phyloP scores from a whole-genome alignment of 495 filamentous ascomycete genomes.

The Tetracladium marchalianum region DNA sequence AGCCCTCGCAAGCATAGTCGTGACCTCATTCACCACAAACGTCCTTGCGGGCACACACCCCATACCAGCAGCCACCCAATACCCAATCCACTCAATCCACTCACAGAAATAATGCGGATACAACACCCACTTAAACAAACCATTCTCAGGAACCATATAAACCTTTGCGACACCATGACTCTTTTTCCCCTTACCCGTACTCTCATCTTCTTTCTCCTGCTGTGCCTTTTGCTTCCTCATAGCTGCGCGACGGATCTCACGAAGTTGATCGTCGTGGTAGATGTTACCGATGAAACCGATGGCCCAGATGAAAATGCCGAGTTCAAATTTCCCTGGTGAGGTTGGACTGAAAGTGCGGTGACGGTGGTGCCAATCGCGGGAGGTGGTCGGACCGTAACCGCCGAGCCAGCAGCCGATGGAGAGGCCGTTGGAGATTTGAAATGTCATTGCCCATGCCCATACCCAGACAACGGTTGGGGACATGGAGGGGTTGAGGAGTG shows the following conservation, averaged over 20 bases:
- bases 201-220: constrained; percentile 23
- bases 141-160: constrained; percentile 77
- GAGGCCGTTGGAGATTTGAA: constrained; percentile 72
- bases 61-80: constrained; percentile 55
- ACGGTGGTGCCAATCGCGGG: constrained; percentile 42
- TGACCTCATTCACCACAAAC: constrained; percentile 79
- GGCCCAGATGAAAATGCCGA: constrained; percentile 52
- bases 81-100: constrained; percentile 94
- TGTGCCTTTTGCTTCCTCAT: constrained; percentile 34
- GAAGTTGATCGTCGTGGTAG: constrained; percentile 67
- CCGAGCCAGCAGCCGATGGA: constrained; percentile 72
- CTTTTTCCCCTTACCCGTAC: constrained; percentile 23
- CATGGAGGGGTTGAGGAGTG: constrained; percentile 80
- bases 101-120: constrained; percentile 91
- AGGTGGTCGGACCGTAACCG: constrained; percentile 59
- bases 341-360: neutral
- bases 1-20: constrained; percentile 85
- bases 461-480: constrained; percentile 69
- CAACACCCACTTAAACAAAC: constrained; percentile 72
- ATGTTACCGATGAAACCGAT: constrained; percentile 73
- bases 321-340: constrained; percentile 6
- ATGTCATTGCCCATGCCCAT: constrained; percentile 47
- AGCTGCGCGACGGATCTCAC: constrained; percentile 62
- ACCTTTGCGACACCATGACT: constrained; percentile 58
- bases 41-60: constrained; percentile 61